Base-by-base conservation (phyloP, 306 rosid species). In the Vicia sativa region DNA sequence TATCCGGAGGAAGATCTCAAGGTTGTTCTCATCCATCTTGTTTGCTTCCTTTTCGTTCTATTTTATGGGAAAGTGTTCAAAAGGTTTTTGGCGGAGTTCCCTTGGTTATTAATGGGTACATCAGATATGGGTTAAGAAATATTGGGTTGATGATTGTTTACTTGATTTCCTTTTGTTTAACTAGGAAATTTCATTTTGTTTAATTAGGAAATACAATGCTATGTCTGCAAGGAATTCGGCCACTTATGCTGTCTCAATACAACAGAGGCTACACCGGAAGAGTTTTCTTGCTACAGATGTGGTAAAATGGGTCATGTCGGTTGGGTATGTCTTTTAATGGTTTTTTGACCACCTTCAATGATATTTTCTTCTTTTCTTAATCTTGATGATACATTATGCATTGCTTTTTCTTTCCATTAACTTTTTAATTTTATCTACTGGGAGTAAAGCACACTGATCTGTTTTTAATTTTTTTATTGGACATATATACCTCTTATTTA, bases 231-330 rank as follows among this genome's bases (percentile, higher is more conserved):
- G 83, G 77, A 19, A 21, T 79, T 82, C 82, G 99, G 97, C 12
- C 97, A 95, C 74, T 76, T 95, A 41, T 90, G 99, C 46, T 95
- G 99, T 49, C 78, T 77, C 66, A 75, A 62, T 55, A 64, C 84
- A 68, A 73, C 45, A 6, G 76, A 81, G 49, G 48, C 67, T 53
- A 63, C 45, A 14, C 26, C 74, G 1, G 44, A 72, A 75, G 91
- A 77, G 54, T 29, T 86, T 80, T 93, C 97, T 34, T 93, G 97
- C 78, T 93, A 88, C 75, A 88, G 68, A 79, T 93, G 99, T 62
- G 97, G 99, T 52, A 77, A 73, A 56, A 41, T 78, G 68, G 99
- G 99, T 12, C 99, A 93, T 73, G 78, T 90, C 23, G 97, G 99
- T 67, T 74, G 80, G 97, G 99, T 93, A 81, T 82, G 95, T 77